phyloP scores from a whole-genome alignment of 1,284 basidiomycete species.

The Cystobasidiaceae sp. region DNA sequence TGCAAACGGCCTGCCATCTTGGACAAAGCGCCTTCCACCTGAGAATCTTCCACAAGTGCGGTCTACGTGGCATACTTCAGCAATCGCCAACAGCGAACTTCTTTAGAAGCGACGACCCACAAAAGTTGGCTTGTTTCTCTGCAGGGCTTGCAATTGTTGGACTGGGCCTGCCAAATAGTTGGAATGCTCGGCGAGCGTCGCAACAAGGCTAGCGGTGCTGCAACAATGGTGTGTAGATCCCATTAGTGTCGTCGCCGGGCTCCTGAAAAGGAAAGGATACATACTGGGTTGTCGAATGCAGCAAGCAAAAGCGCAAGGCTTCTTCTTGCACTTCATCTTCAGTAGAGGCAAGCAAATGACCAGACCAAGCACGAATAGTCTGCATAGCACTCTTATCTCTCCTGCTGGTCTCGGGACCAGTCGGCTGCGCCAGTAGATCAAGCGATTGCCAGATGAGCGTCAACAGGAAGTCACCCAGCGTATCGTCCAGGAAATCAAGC shows the following conservation, averaged over 20 bases:
- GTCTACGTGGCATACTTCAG: too few relatives aligned
- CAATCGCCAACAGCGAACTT: too few relatives aligned
- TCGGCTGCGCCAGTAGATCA: constrained; percentile 46
- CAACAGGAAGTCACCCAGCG: constrained; percentile 56
- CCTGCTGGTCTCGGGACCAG: background rate
- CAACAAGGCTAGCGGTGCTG: too few relatives aligned
- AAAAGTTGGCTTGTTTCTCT: too few relatives aligned
- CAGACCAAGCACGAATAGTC: constrained; percentile 36
- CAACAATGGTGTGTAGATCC: too few relatives aligned
- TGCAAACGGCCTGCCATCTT: too few relatives aligned
- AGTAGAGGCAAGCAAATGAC: constrained; percentile 25
- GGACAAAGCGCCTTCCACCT: too few relatives aligned
- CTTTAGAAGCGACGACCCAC: too few relatives aligned
- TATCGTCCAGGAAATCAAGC: constrained; percentile 57
- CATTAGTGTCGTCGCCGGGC: background rate
- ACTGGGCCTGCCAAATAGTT: too few relatives aligned
- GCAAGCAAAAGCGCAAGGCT: constrained; percentile 7
- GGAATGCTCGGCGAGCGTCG: too few relatives aligned
- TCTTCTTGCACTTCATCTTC: constrained; percentile 13
- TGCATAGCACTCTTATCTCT: constrained; percentile 28
- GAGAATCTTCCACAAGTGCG: too few relatives aligned
- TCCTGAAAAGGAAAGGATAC: background rate
- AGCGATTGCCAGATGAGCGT: constrained; percentile 56
- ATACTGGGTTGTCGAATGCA: background rate
- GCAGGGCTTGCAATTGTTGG: too few relatives aligned